Evolutionary conservation across 495 filamentous ascomycete species (phyloP), one percentile per base, ranked within the genome.

Genomic region (Astrothelium macrocarpum): DNA sequence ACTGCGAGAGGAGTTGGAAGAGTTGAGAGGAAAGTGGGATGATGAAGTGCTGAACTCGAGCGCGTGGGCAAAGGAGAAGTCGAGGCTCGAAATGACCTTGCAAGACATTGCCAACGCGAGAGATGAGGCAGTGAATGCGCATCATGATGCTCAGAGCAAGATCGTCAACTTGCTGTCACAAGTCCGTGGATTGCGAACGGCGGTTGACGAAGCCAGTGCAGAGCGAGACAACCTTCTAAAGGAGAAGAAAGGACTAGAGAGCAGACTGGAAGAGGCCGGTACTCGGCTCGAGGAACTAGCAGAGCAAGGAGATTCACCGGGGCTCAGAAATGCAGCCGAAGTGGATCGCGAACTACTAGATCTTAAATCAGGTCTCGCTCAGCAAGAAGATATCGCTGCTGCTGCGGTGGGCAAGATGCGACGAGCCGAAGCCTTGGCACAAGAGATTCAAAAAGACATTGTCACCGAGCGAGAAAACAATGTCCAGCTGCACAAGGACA

Each of bases 331-430:
- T 71, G 94, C 94, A 25, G 94, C 94, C 20, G 87, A 83, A 66
- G 90, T 90, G 72, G 92, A 97, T 72, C 87, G 86, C 59, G 91
- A 96, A 68, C 80, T 97, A 10, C 82, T 98, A 2, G 89, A 96
- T 67, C 84, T 98, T 64, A 97, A 95, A 77, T 86, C 90, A 9
- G 84, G 82, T 61, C 83, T 97, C 42, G 94, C 92, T 10, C 91
- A 96, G 67, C 90, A 96, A 71, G 90, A 97, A 75, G 94, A 98
- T 72, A 86, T 97, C 31, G 91, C 91, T 23, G 82, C 88, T 2
- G 94, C 94, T 1, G 94, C 94, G 0, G 87, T 97, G 53, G 93
- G 91, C 71, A 97, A 97, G 79, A 98, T 98, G 94, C 83, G 94
- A n/a, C 86, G 93, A 14, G 91, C 95, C 0, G 94, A 98, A 71